Evolutionary conservation across 208 protist species (phyloP), one percentile per base, ranked within the genome.

Genomic region (Porcisia deanei): DNA sequence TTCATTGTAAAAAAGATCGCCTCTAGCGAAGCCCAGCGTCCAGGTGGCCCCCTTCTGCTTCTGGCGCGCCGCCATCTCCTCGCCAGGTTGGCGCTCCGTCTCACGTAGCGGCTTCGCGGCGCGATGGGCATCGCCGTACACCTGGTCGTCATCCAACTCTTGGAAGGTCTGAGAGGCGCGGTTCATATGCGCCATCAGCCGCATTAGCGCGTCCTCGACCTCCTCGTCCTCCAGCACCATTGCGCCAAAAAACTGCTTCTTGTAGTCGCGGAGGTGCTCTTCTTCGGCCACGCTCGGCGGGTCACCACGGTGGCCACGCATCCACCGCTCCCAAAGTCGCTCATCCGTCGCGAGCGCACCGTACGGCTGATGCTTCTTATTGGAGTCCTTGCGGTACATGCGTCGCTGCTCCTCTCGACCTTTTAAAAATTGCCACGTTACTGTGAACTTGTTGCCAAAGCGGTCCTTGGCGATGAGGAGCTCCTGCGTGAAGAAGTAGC

Each of bases 1-100:
- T 76, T 97, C 91, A 66, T 97, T 97, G 84, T 97, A 97, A 76
- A 97, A 97, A 67, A 97, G 84, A 61, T 97, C 91, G 5, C 93
- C 93, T 16, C 91, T 89, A 6, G 90, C 91, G 54, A 97, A 97
- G 22, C 88, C 91, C 6, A 94, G 66, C 20, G 93, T 97, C 93
- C 93, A 97, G 59, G 91, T 97, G 18, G 93, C 93, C 7, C 93
- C 93, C 59, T 85, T 86, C 39, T 71, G 54, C 60, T 88, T 83
- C 43, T 76, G 82, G 55, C 88, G 86, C 43, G 89, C 83, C 49
- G 80, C 77, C 41, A 86, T 73, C 76, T 97, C 93, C 69, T 88
- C 77, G 20, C 88, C 85, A 18, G 93, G 93, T 1, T 87, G 79
- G 60, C 74, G 83, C 74, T 97, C 93, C 37, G 84, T 86, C 70